Evolutionary conservation across 495 filamentous ascomycete species (phyloP).

Genomic region (Daldinia decipiens): DNA sequence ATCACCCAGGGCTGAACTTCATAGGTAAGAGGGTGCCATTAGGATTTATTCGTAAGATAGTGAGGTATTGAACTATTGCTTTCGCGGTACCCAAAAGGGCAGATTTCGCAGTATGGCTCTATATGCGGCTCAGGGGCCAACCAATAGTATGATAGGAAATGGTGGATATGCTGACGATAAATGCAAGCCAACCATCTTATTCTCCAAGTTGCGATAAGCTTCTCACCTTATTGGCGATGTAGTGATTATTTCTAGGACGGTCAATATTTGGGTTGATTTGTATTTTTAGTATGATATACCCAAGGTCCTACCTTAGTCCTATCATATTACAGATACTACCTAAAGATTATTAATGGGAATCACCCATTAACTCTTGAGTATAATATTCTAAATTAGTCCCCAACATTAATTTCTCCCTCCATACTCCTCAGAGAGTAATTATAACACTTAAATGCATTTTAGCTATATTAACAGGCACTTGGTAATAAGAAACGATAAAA

Average conservation of each 20-base stretch:
- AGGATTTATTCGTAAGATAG: not conserved
- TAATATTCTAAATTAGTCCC: not conserved
- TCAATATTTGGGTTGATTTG: not conserved
- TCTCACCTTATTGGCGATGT: not conserved
- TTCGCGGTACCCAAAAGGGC: not conserved
- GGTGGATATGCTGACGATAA: not conserved
- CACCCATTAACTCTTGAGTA: not conserved
- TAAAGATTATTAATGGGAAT: too few relatives aligned
- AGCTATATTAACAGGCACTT: not conserved
- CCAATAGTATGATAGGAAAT: not conserved
- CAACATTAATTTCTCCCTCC: not conserved
- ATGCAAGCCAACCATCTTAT: not conserved
- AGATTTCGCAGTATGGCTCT: constrained; percentile 20
- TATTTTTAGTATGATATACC: too few relatives aligned
- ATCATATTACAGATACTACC: not conserved
- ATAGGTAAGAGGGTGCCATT: not conserved
- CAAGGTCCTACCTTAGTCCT: too few relatives aligned
- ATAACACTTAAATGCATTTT: too few relatives aligned
- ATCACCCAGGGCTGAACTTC: not conserved
- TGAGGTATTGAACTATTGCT: not conserved
- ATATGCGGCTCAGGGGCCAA: not conserved
- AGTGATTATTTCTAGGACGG: not conserved
- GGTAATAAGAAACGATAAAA: not conserved
- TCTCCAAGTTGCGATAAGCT: constrained; percentile 8
- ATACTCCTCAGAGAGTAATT: not conserved